Evolutionary conservation across 2,329 filamentous ascomycete species (phyloP), one percentile per base, ranked within the genome.

Genomic region (Pezizomycotina sp.): DNA sequence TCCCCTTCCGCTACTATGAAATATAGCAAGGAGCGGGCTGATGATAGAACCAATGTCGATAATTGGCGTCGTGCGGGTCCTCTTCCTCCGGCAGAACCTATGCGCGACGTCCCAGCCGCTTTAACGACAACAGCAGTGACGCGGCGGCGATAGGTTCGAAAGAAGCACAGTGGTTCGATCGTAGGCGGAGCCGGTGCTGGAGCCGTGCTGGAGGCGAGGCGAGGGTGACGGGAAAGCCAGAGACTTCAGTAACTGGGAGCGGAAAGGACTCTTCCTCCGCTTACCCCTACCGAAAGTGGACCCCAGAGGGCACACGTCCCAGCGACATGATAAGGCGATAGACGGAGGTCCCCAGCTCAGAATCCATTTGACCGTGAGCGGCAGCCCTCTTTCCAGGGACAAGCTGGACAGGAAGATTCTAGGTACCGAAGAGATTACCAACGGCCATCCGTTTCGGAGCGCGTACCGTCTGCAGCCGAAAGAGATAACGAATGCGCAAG

Each of bases 211-310:
- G n/a, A n/a, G n/a, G n/a, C n/a, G 71, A 46, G 64, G 67, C 43
- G 71, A 77, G 45, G 63, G 65, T 34, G 81, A 86, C 56, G 77
- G 77, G 48, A 84, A 80, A 56, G 60, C 72, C 38, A 74, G 81
- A 39, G 80, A 91, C 56, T 77, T 89, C 48, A 69, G 71, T 49
- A 91, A 82, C 59, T 98, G 89, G 89, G 86, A 93, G 60, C 79
- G 89, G 51, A 89, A 80, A 55, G 89, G 89, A 8, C 89, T 89
- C 66, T 95, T 37, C 80, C 86, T 26, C 81, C 86, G 14, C 65
- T 62, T 48, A 64, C 64, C 33, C 67, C 61, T 19, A 58, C 60
- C 21, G 56, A 56, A 10, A 52, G 13, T 50, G 54, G 34, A 58
- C 71, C 43, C 71, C 72, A 49, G 68, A 68, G 36, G 70, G 71